Base-by-base conservation (phyloP, 306 rosid genomes). In the Aeschynomene evenia region DNA sequence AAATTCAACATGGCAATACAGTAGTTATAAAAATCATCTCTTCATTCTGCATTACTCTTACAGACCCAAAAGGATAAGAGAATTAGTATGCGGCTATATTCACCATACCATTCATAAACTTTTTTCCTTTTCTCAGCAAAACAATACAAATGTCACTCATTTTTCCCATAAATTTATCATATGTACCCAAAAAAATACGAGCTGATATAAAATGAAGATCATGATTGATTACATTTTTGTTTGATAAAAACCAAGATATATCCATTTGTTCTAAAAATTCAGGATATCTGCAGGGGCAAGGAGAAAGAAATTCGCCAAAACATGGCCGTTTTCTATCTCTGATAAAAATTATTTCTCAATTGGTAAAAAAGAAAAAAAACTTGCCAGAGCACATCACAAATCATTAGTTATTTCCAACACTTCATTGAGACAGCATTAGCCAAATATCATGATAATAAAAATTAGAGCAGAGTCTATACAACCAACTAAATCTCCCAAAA, bases 1-100 rank as follows among this genome's bases (percentile, higher is more conserved):
- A 84, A 39, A 78, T 64, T 67, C 57, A 70, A 73, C 58, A 84
- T 33, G 40, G 61, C 66, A 71, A 58, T 68, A 29, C 31, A 58
- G 48, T 42, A 39, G 65, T 65, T 37, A 78, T 22, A 54, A 19
- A 63, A 63, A 22, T 16, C 1, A 70, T 63, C 26, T 70, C 54
- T 39, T 63, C 40, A 63, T 71, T 46, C 48, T 45, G 26, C 48
- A 58, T 24, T 34, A 15, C 33, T 53, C 45, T 18, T 16, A 53
- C 36, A 23, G 3, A 70, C 33, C 58, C 36, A 63, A 70, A 70
- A 43, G 34, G 26, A 63, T 43, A 53, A 43, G 23, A 62, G 14
- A 29, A 60, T 34, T 46, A 63, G 26, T 23, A 29, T 51, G 12
- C 8, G 19, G 31, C 15, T 33, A 65, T 21, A 23, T 16, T 74